Evolutionary conservation across 371 early-diverging fungal species (phyloP), one percentile per base, ranked within the genome.

Genomic region (Rhizopus delemar): DNA sequence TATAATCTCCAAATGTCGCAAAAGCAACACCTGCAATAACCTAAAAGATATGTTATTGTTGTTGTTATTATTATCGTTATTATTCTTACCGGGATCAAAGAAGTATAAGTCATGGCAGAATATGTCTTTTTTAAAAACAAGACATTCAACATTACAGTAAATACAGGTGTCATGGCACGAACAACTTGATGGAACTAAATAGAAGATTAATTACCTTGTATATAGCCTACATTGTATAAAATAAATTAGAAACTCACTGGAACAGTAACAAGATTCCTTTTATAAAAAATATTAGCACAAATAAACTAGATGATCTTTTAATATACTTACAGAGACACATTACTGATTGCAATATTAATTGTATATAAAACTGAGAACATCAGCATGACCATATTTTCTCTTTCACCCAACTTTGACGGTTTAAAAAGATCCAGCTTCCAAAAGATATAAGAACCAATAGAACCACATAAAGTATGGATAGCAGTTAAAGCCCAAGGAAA

Each of bases 401-500:
- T 78, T 51, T 73, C 79, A 34, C 80, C 83, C 22, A 90, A 74
- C 33, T 68, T 65, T 8, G 77, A 60, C 5, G 90, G 93, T 45
- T 74, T 73, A 61, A 91, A 90, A 28, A 78, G 52, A 8, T 87
- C 90, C 32, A 73, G 28, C 53, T 66, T 60, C 46, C 69, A 80
- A 50, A 89, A 82, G 12, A 75, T 51, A 46, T 75, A 81, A 53
- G 81, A 82, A 2, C 93, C 93, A 31, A 89, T 69, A 9, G 86
- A 81, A 53, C 90, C 85, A 50, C 86, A 84, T 12, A 92, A 65
- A 2, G 90, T 87, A 64, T 95, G 95, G 55, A 92, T 81, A 8
- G 91, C 92, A 0, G 95, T 93, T 8, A 95, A 69, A 6, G 90
- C 85, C 95, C 95, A 95, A 6, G 95, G 95, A 65, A 88, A 93